A percentile compares a stretch with the other conserved stretches of the same genome.
Evolutionary conservation across 2,329 filamentous ascomycete genomes (phyloP).

Genomic region (Fusarium nisikadoi): DNA sequence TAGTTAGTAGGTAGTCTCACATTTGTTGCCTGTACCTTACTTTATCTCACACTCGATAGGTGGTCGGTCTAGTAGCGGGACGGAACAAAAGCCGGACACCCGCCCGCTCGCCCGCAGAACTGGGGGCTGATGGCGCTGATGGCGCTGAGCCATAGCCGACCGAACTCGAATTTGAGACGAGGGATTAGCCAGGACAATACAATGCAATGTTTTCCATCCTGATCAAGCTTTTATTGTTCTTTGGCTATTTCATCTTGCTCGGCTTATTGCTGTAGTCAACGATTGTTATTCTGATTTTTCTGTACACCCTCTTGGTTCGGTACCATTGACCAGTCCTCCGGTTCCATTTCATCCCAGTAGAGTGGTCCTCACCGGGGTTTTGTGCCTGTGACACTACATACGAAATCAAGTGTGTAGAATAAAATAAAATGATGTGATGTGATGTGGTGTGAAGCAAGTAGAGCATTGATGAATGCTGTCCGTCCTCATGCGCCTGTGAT

Average conservation of each 20-base stretch:
- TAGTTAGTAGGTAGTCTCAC: slow-evolving; percentile 15
- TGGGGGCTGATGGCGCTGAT: not conserved
- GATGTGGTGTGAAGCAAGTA: slow-evolving; percentile 5
- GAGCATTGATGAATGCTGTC: slow-evolving; percentile 37
- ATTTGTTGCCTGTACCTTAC: slow-evolving; percentile 1
- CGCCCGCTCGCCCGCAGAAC: slow-evolving; percentile 22
- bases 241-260: slow-evolving; percentile 1
- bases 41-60: slow-evolving; percentile 16
- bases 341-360: slow-evolving; percentile 28
- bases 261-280: slow-evolving; percentile 21
- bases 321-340: slow-evolving; percentile 29
- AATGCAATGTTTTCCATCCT: not conserved
- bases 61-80: slow-evolving; percentile 19
- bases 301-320: slow-evolving; percentile 6
- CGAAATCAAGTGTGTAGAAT: slow-evolving; percentile 2
- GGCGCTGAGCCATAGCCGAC: not conserved
- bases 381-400: slow-evolving; percentile 33
- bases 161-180: not conserved
- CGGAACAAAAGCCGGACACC: slow-evolving; percentile 13
- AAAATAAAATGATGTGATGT: slow-evolving; percentile 1
- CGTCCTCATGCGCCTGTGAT: slow-evolving; percentile 32
- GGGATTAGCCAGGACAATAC: not conserved
- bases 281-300: slow-evolving; percentile 21
- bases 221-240: not conserved
- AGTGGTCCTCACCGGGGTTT: slow-evolving; percentile 31